phyloP scores from a whole-genome alignment of 495 filamentous ascomycete species.

The Lasiosphaeria hispida region DNA sequence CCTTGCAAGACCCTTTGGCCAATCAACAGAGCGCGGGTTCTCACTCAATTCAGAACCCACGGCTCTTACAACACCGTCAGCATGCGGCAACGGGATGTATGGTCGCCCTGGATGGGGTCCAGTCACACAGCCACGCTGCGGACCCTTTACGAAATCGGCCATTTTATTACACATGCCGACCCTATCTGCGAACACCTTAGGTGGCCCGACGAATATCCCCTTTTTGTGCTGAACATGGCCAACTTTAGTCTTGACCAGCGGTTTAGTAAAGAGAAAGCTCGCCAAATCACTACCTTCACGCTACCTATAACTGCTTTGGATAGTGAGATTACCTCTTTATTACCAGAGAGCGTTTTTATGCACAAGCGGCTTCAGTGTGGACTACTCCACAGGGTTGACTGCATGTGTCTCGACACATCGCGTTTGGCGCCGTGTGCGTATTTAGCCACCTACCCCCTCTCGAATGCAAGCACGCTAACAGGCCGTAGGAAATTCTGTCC shows the following conservation, averaged over 20 bases:
- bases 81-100: slow-evolving; percentile 14
- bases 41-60: too few relatives aligned
- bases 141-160: slow-evolving; percentile 12
- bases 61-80: not conserved
- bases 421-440: not conserved
- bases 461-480: too few relatives aligned
- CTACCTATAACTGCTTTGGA: not conserved
- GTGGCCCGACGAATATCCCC: slow-evolving; percentile 6
- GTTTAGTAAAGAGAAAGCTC: not conserved
- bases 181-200: slow-evolving; percentile 10
- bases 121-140: not conserved
- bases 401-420: not conserved
- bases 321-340: not conserved
- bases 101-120: slow-evolving; percentile 1
- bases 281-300: not conserved
- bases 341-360: not conserved
- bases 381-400: not conserved
- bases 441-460: not conserved
- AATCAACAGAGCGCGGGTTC: too few relatives aligned
- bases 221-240: slow-evolving; percentile 7
- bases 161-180: slow-evolving; percentile 6
- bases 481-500: slow-evolving; percentile 4
- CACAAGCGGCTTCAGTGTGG: not conserved
- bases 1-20: too few relatives aligned
- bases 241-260: slow-evolving; percentile 6